Evolutionary conservation across 2,329 filamentous ascomycete genomes (phyloP), one percentile per base, ranked within the genome.

Genomic region (Botrytis squamosa): DNA sequence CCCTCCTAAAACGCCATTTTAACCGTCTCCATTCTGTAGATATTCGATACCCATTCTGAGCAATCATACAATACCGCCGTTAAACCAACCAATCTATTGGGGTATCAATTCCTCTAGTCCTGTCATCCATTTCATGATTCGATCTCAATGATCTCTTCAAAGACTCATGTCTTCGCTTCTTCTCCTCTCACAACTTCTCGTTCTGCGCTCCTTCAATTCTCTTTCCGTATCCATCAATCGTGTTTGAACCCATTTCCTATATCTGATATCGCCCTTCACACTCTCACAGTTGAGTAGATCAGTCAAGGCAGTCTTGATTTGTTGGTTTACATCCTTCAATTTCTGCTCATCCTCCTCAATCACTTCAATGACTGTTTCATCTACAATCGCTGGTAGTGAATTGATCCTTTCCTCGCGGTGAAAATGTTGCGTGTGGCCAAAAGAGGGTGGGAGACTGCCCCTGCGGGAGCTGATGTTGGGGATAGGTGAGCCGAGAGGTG

Each of bases 231-330:
- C 86, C 85, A 88, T 87, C 65, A 88, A 80, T 65, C 85, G 81
- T 7, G 82, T 82, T 76, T 88, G 86, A 20, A 88, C 84, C 85
- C 86, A 88, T 25, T 81, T 80, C 59, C 86, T 82, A 76, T 84
- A 84, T 74, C 83, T 83, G 1, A 81, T 79, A 79, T 88, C 86
- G 16, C 81, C 78, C 59, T 83, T 83, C 5, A 87, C 86, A 59
- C 83, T 83, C 25, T 86, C 84, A 65, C 85, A 87, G 75, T 88
- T 88, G 71, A 88, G 80, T 1, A 88, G 81, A 74, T 87, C 85
- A 18, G 86, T 88, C 66, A 88, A 82, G 16, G 85, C 87, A 33
- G 82, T 83, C 77, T 88, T 88, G 80, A 88, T 87, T 75, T 86
- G 84, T 69, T 85, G 82, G 75, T 86, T 87, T 79, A 87, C 83